These are phyloP conservation scores for Starmerella potacharoeniae DNA, from an alignment of 805 yeast species.

Conservation along the genomic window DNA sequence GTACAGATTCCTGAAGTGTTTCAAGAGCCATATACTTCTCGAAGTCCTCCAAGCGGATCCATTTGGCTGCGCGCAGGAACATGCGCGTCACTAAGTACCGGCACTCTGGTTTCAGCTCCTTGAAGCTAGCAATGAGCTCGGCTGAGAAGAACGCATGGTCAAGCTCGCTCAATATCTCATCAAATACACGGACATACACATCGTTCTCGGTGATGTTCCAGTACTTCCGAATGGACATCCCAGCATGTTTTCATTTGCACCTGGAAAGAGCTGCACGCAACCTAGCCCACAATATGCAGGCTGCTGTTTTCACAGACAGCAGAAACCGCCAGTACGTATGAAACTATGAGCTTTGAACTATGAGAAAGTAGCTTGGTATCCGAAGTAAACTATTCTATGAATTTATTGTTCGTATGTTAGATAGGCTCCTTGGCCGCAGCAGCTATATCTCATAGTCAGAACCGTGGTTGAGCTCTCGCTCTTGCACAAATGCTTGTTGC, in stretches of 20 bases:
- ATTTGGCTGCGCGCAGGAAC: constrained; percentile 16
- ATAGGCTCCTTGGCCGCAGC: too few relatives aligned
- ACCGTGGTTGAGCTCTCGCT: neutral
- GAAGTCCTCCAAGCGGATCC: constrained; percentile 21
- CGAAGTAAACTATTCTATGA: too few relatives aligned
- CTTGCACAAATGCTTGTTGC: neutral
- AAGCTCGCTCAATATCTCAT: constrained; percentile 19
- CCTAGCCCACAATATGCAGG: neutral
- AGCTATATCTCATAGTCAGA: too few relatives aligned
- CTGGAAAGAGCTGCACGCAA: neutral
- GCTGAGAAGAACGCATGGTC: constrained; percentile 13
- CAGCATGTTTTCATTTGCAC: neutral
- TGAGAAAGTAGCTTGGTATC: too few relatives aligned
- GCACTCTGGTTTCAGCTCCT: constrained; percentile 9
- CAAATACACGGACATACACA: constrained; percentile 22
- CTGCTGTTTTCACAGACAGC: too few relatives aligned
- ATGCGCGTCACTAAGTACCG: constrained; percentile 21
- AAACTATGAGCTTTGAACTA: too few relatives aligned
- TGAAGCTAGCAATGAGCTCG: constrained; percentile 2
- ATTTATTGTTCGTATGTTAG: too few relatives aligned
- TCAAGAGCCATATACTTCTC: constrained; percentile 21
- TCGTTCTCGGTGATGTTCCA: constrained; percentile 21
- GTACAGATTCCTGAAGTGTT: constrained; percentile 7
- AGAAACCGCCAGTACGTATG: too few relatives aligned
- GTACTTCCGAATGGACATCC: constrained; percentile 15